Evolutionary conservation across 306 rosid genomes (phyloP), one percentile per base, ranked within the genome.

Genomic region (Prinsepia uniflora): DNA sequence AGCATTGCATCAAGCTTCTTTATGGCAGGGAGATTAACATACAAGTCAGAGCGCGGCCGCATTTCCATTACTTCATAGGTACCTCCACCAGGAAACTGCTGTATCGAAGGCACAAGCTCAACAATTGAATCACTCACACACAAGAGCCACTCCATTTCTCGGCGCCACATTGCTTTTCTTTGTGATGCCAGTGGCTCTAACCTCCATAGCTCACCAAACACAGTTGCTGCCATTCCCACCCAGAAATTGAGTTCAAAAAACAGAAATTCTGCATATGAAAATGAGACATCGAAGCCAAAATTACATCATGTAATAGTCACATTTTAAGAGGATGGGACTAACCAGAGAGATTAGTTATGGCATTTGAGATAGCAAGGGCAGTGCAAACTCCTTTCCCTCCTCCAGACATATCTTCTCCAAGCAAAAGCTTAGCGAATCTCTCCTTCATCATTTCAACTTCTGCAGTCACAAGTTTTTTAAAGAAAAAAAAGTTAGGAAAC

Each of bases 301-400:
- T 19, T 30, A 14, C 12, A 22, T 3, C n/a, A 44, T 30, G 36
- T 62, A 7, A 40, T 7, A 6, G 30, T 19, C 53, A 54, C 10
- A 54, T 60, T 8, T 20, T 22, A 11, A 46, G 15, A 47, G 14
- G 47, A 15, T 22, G 65, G 74, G 46, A 76, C 88, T 48, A 70
- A 92, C 98, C 98, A 60, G 98, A 92, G 76, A 92, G 96, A 84
- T 92, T 92, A 22, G 98, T 92, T 40, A 92, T 88, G 15, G 98
- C 98, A 34, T 92, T 92, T 0, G 98, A 92, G 79, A 92, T 86
- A 50, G 98, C 98, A 61, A 92, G 94, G 34, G 98, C 98, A 13
- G 98, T 90, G 72, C 96, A 92, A 17, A 92, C 98, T 34, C 98
- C 98, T 76, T 92, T 92, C n/a, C 98, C 98, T n/a, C 98, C 98